phyloP scores from a whole-genome alignment of 306 rosid genomes.

The Trifolium repens region DNA sequence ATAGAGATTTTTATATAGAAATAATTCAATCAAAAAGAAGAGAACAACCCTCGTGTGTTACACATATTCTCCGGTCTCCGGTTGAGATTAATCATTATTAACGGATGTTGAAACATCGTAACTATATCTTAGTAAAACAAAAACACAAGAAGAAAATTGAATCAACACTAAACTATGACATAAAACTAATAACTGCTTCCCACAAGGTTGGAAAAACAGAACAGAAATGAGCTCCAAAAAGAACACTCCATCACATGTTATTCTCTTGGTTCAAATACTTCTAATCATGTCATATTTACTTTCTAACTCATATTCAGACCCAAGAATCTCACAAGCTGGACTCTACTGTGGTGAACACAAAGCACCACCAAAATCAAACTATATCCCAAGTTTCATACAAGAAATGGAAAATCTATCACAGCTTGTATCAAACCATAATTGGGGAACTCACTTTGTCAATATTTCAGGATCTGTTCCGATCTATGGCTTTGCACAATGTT shows the following conservation, averaged over 20 bases:
- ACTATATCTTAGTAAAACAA: no score
- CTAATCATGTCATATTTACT: constrained; percentile 35
- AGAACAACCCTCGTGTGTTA: no score
- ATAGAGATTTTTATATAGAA: no score
- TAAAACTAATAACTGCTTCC: not conserved
- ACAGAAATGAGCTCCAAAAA: constrained; percentile 21
- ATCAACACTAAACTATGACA: no score
- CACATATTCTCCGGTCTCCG: no score
- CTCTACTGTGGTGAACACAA: constrained; percentile 54
- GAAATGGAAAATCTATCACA: constrained; percentile 74
- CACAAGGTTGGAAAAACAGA: not conserved
- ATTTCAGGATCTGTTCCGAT: constrained; percentile 49
- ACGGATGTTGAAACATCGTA: no score
- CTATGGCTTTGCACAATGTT: constrained; percentile 75
- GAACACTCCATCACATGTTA: not conserved
- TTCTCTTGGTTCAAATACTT: constrained; percentile 8
- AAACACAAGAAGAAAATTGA: no score
- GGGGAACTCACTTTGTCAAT: constrained; percentile 56
- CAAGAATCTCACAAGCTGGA: constrained; percentile 59
- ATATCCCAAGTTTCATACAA: constrained; percentile 64
- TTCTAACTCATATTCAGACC: constrained; percentile 52
- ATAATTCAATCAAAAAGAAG: no score
- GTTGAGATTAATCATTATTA: no score
- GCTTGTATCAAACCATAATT: constrained; percentile 39
- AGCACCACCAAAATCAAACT: constrained; percentile 37